Conservation (phyloP, 768 basidiomycete genomes). For the Serendipita vermifera region DNA sequence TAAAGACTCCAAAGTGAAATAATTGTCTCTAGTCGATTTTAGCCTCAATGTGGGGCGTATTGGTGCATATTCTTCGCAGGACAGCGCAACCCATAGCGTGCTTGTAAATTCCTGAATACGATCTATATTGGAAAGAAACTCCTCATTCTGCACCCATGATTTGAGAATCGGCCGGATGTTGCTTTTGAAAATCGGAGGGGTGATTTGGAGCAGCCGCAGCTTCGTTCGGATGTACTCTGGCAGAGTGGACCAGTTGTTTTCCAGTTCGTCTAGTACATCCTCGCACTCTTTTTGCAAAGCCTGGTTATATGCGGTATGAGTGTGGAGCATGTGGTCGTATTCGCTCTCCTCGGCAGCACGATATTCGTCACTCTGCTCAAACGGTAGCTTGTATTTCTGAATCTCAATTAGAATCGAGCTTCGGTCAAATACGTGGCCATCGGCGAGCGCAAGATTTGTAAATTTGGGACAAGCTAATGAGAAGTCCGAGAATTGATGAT, state of each 20-base stretch:
- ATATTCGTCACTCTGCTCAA: slow-evolving; percentile 1
- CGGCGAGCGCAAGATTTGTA: background rate
- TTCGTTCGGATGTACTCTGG: background rate
- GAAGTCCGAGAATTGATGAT: too few relatives aligned
- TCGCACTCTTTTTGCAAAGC: background rate
- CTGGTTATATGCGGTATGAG: background rate
- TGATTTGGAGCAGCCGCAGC: background rate
- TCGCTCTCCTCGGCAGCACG: background rate
- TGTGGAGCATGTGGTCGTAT: background rate
- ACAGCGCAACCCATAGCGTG: background rate
- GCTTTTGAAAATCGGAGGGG: background rate
- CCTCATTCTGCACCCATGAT: background rate
- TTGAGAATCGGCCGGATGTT: background rate
- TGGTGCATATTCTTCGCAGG: too few relatives aligned
- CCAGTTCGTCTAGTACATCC: background rate
- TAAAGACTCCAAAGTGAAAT: too few relatives aligned
- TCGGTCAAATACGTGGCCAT: background rate
- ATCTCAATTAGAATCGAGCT: background rate
- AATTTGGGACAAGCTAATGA: background rate
- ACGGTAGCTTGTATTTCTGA: background rate
- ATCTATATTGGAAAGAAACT: background rate
- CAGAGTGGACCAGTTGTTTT: background rate
- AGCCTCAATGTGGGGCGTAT: too few relatives aligned
- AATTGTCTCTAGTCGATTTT: too few relatives aligned
- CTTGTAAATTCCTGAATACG: background rate